A percentile compares a stretch with the other conserved stretches of the same genome.
Evolutionary conservation across 2,329 filamentous ascomycete species (phyloP).

Genomic region (Gremmenia infestans): DNA sequence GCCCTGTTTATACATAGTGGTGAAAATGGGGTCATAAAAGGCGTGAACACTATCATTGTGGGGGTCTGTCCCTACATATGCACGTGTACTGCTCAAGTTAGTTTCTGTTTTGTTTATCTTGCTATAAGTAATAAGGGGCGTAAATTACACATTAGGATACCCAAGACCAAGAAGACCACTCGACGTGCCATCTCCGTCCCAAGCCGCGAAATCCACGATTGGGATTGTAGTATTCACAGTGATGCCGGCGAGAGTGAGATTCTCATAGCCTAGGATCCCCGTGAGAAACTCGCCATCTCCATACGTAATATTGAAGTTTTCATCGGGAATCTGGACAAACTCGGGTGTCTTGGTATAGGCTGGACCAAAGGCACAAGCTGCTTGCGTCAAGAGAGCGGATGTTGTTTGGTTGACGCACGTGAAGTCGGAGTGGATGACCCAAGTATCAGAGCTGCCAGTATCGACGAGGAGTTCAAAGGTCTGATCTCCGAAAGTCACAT

Average conservation of each 20-base stretch:
- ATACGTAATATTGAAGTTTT: constrained; percentile 9
- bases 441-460: constrained; percentile 44
- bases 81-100: no score
- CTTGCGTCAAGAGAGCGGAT: background rate
- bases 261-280: constrained; percentile 1
- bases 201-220: constrained; percentile 38
- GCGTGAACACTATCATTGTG: no score
- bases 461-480: constrained; percentile 38
- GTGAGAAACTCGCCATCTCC: constrained; percentile 1
- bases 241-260: background rate
- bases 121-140: no score
- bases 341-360: background rate
- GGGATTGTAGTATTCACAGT: constrained; percentile 29
- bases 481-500: constrained; percentile 10
- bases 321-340: constrained; percentile 2
- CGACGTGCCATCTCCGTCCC: constrained; percentile 39
- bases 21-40: constrained; percentile 44
- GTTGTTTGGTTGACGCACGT: constrained; percentile 35
- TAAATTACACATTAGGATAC: constrained; percentile 40
- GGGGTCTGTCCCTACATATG: no score
- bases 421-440: constrained; percentile 35
- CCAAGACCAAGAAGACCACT: constrained; percentile 31
- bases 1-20: constrained; percentile 41
- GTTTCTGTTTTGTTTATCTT: no score
- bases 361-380: constrained; percentile 1